These are phyloP conservation scores for Citrus reticulata DNA, from an alignment of 345 rosid genomes.

Conservation along the genomic window DNA sequence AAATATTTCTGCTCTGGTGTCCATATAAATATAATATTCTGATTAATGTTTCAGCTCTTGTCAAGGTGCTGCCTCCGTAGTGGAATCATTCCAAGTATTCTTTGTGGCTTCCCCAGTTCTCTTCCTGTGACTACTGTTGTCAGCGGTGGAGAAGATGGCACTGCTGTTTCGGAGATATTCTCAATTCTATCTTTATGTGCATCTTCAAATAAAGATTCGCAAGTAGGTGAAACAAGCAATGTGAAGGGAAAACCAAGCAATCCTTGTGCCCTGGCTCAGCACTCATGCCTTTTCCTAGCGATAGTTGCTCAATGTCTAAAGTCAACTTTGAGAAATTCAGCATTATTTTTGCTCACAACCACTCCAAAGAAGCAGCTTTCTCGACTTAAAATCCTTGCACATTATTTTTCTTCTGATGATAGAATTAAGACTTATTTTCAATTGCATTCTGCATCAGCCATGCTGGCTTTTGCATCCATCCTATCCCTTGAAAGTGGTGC, in stretches of 20 bases:
- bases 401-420: conserved; percentile 62
- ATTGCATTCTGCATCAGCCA: conserved; percentile 76
- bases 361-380: conserved; percentile 78
- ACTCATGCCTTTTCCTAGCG: conserved; percentile 70
- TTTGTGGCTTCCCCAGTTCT: conserved; percentile 92
- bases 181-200: conserved; percentile 57
- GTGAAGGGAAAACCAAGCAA: conserved; percentile 54
- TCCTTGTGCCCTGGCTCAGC: conserved; percentile 47
- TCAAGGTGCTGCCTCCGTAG: conserved; percentile 84
- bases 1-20: background rate
- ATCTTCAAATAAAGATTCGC: conserved; percentile 51
- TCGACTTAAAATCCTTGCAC: conserved; percentile 77
- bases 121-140: conserved; percentile 73
- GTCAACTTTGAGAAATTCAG: conserved; percentile 83
- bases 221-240: conserved; percentile 51
- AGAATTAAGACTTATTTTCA: conserved; percentile 51
- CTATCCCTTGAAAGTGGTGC: conserved; percentile 82
- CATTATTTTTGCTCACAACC: conserved; percentile 79
- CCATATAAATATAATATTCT: conserved; percentile 12
- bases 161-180: conserved; percentile 81
- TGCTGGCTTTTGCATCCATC: conserved; percentile 92
- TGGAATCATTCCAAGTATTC: conserved; percentile 66
- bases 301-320: conserved; percentile 82
- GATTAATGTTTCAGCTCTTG: conserved; percentile 61
- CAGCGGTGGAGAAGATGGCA: conserved; percentile 95